phyloP scores from a whole-genome alignment of 805 yeast species.

The Cyberlindnera mrakii region DNA sequence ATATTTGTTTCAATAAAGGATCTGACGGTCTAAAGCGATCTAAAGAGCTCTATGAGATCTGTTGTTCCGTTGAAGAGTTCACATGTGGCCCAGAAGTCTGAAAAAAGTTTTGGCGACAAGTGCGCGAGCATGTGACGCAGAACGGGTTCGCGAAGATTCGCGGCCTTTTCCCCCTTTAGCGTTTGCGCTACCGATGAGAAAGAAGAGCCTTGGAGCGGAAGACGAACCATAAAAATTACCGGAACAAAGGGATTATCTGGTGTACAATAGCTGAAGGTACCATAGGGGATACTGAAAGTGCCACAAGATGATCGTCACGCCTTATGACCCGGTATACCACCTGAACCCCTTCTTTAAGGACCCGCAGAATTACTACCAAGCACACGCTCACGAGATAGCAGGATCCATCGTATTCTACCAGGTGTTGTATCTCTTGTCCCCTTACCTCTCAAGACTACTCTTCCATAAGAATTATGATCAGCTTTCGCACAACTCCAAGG shows the following conservation, averaged over 20 bases:
- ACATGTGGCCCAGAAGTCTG: no score
- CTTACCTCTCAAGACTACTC: constrained; percentile 39
- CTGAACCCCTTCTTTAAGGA: constrained; percentile 27
- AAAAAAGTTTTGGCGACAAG: no score
- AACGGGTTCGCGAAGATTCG: no score
- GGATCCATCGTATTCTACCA: constrained; percentile 58
- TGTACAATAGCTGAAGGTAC: no score
- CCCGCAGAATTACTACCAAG: constrained; percentile 36
- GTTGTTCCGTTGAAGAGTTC: no score
- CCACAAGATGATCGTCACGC: constrained; percentile 11
- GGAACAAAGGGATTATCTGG: no score
- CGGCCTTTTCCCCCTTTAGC: no score
- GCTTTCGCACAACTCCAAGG: constrained; percentile 38
- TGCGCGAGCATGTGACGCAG: no score
- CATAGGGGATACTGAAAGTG: not conserved
- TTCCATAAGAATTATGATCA: constrained; percentile 52
- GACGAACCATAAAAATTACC: no score
- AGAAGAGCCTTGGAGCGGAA: no score
- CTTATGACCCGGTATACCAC: constrained; percentile 12
- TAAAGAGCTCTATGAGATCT: no score
- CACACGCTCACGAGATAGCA: constrained; percentile 75
- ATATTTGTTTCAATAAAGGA: not conserved
- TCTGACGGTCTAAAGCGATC: not conserved
- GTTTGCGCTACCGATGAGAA: no score
- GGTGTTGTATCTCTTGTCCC: constrained; percentile 45